Evolutionary conservation across 148 eudicot species (phyloP).

Genomic region (Rhododendron molle): DNA sequence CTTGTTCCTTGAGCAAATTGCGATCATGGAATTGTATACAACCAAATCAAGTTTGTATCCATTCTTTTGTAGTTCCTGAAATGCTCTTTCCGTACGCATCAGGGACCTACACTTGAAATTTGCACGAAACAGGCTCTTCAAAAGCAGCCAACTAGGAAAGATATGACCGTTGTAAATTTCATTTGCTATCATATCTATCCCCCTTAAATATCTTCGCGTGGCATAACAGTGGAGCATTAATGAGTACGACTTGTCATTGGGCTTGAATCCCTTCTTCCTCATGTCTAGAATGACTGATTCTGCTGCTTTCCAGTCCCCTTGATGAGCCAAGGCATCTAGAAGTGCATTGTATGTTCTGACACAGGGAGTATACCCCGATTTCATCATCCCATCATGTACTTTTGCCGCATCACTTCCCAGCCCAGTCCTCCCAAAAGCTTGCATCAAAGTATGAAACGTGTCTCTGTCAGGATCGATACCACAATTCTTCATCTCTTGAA

Average conservation of each 20-base stretch:
- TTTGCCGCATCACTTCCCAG: constrained; percentile 54
- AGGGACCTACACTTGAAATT: constrained; percentile 64
- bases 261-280: constrained; percentile 79
- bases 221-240: constrained; percentile 76
- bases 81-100: constrained; percentile 79
- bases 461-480: too few relatives aligned
- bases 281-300: constrained; percentile 68
- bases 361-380: constrained; percentile 75
- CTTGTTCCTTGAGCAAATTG: constrained; percentile 66
- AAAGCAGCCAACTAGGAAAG: constrained; percentile 81
- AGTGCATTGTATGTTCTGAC: constrained; percentile 79
- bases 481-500: too few relatives aligned
- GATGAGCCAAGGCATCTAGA: constrained; percentile 58
- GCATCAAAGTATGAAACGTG: too few relatives aligned
- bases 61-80: constrained; percentile 44
- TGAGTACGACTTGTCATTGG: constrained; percentile 71
- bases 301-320: constrained; percentile 77
- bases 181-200: constrained; percentile 54
- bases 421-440: constrained; percentile 43
- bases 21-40: constrained; percentile 71
- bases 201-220: constrained; percentile 56
- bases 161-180: constrained; percentile 60
- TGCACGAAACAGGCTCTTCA: constrained; percentile 65
- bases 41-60: constrained; percentile 88
- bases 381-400: constrained; percentile 72